These are phyloP conservation scores for Botrytis tulipae DNA, from an alignment of 2,329 filamentous ascomycete species.

Conservation along the genomic window DNA sequence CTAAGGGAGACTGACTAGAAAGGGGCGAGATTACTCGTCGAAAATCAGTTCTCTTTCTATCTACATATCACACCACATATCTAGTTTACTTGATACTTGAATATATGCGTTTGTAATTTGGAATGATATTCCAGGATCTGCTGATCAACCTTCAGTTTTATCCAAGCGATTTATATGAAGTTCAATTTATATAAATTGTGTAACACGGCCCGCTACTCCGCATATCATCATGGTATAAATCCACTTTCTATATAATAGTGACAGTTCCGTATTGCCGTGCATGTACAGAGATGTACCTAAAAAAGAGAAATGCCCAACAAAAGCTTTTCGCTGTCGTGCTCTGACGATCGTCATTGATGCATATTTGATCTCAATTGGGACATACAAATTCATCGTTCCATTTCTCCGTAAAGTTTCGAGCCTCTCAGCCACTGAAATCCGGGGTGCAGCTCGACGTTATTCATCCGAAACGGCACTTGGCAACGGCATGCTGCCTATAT, in stretches of 20 bases:
- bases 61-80: not conserved
- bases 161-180: slow-evolving; percentile 17
- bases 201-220: slow-evolving; percentile 20
- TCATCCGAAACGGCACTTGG: not conserved
- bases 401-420: not conserved
- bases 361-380: not conserved
- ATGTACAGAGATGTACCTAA: not conserved
- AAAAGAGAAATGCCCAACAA: not conserved
- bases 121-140: not conserved
- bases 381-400: not conserved
- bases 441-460: not conserved
- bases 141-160: slow-evolving; percentile 15
- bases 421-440: not conserved
- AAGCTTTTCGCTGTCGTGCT: not conserved
- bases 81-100: not conserved
- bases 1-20: not conserved
- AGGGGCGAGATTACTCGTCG: not conserved
- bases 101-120: not conserved
- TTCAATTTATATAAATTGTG: slow-evolving; percentile 11
- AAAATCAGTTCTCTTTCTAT: not conserved
- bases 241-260: not conserved
- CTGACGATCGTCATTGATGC: not conserved
- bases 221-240: not conserved
- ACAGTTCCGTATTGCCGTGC: not conserved
- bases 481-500: not conserved